A percentile compares a stretch with the other conserved stretches of the same genome.
Evolutionary conservation across 106 monocot species (phyloP).

Genomic region (Acanthochlamys bracteata): DNA sequence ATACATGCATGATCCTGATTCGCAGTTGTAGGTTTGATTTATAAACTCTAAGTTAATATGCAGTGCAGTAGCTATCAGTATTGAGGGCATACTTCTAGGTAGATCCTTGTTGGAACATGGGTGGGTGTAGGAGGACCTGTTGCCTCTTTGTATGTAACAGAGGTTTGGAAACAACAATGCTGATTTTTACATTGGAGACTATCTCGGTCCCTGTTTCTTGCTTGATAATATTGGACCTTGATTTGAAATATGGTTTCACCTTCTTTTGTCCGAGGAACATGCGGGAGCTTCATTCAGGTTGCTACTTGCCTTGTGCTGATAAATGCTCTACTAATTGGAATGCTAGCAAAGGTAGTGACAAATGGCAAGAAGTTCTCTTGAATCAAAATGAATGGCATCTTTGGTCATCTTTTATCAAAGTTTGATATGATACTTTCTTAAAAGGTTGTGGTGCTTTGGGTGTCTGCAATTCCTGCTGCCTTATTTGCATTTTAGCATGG

Average conservation of each 20-base stretch:
- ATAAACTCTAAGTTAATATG: not conserved
- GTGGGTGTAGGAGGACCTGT: slow-evolving; percentile 90
- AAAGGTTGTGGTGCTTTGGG: slow-evolving; percentile 97
- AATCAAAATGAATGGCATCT: not conserved
- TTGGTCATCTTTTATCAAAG: not conserved
- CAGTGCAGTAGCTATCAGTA: slow-evolving; percentile 60
- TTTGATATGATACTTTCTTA: not conserved
- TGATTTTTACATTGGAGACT: not conserved
- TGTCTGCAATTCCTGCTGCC: slow-evolving; percentile 61
- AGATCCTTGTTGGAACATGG: slow-evolving; percentile 89
- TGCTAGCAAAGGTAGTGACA: slow-evolving; percentile 54
- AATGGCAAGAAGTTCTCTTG: slow-evolving; percentile 36
- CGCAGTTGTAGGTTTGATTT: not conserved
- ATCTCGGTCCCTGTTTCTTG: not conserved
- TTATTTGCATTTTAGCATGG: slow-evolving; percentile 75
- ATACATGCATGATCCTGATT: too few species aligned
- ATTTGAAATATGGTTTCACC: slow-evolving; percentile 53
- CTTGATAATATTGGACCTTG: not conserved
- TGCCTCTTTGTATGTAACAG: slow-evolving; percentile 84
- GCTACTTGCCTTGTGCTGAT: slow-evolving; percentile 93
- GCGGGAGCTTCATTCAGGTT: slow-evolving; percentile 96
- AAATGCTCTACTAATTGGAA: slow-evolving; percentile 65
- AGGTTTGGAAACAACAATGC: slow-evolving; percentile 33
- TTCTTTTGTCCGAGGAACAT: slow-evolving; percentile 81
- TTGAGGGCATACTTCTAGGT: slow-evolving; percentile 81